Conservation (phyloP, 2,329 filamentous ascomycete species). For the Teratosphaeria nubilosa region DNA sequence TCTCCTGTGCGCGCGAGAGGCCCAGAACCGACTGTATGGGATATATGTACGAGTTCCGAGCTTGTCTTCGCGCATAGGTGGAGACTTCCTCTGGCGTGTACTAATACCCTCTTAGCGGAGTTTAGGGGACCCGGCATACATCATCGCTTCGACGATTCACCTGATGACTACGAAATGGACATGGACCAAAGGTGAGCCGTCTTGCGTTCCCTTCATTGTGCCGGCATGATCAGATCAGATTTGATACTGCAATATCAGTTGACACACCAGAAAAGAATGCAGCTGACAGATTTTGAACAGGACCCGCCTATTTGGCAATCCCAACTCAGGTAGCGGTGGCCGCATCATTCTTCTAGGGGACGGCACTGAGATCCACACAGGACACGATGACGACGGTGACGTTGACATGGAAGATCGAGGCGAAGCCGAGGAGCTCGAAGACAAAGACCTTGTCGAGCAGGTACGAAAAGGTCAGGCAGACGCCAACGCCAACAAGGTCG, state of each 20-base stretch:
- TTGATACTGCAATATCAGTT: background rate
- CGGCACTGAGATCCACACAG: constrained; percentile 83
- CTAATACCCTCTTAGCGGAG: constrained; percentile 33
- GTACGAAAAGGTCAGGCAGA: constrained; percentile 53
- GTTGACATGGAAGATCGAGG: constrained; percentile 83
- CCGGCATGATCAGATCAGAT: background rate
- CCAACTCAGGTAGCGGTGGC: constrained; percentile 44
- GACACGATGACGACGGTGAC: constrained; percentile 52
- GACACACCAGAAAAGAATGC: background rate
- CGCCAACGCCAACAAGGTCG: constrained; percentile 10
- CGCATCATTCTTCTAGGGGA: constrained; percentile 92
- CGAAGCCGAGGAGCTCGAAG: constrained; percentile 54
- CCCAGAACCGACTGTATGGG: constrained; percentile 40
- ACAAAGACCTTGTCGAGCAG: constrained; percentile 77
- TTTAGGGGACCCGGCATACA: constrained; percentile 40
- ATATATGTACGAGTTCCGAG: constrained; percentile 10
- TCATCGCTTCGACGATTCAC: constrained; percentile 40
- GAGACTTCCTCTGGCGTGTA: constrained; percentile 1
- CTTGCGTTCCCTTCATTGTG: background rate
- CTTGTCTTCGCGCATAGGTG: background rate
- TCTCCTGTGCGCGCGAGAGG: constrained; percentile 8
- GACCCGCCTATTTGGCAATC: constrained; percentile 57
- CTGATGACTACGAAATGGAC: constrained; percentile 61
- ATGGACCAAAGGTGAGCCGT: constrained; percentile 42
- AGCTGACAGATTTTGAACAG: constrained; percentile 16